Evolutionary conservation across 768 basidiomycete genomes (phyloP), one percentile per base, ranked within the genome.

Genomic region (Suillus discolor): DNA sequence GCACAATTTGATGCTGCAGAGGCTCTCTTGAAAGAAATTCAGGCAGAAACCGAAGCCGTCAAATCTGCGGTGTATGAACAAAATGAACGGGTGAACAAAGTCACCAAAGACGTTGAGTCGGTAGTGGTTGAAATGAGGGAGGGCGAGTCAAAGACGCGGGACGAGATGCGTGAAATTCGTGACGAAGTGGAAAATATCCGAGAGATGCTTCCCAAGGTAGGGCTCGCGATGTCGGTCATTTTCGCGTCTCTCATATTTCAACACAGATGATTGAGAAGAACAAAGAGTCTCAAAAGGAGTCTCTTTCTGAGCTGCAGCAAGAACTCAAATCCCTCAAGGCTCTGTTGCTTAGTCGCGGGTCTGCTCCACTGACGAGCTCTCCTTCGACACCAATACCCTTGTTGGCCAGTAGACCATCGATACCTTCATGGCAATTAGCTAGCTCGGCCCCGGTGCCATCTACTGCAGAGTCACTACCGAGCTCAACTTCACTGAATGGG

Each of bases 301-400:
- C 94, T 1, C 82, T 98, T 16, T 79, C 84, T 62, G 97, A 98
- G 71, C 83, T 99, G 15, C 96, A 97, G 71, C 89, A 94, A 70
- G 97, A 99, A 74, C 85, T 99, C 71, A 95, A 96, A 73, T 98
- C 96, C 0, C 81, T 99, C 67, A 98, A 98, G 76, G 88, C 96
- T 0, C 83, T 99, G 31, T 80, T 98, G 9, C 83, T 96, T 9
- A 93, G 87, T 68, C 87, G 92, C 41, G 87, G 90, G 7, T 81
- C 89, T 7, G 47, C 67, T n/a, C 76, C 78, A 23, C 71, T 81
- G 38, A 71, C 87, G 2, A 82, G 80, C 67, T 80, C 83, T 25
- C 80, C 86, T 36, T 74, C 85, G 3, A 80, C 85, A 0, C 83
- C 89, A n/a, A 69, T 81, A 25, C 75, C 87, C 16, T 81, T 83